A percentile compares a stretch with the other conserved stretches of the same genome.
These are phyloP conservation scores for Curvularia verruculosa DNA, from an alignment of 2,329 filamentous ascomycete species.

Conservation along the genomic window DNA sequence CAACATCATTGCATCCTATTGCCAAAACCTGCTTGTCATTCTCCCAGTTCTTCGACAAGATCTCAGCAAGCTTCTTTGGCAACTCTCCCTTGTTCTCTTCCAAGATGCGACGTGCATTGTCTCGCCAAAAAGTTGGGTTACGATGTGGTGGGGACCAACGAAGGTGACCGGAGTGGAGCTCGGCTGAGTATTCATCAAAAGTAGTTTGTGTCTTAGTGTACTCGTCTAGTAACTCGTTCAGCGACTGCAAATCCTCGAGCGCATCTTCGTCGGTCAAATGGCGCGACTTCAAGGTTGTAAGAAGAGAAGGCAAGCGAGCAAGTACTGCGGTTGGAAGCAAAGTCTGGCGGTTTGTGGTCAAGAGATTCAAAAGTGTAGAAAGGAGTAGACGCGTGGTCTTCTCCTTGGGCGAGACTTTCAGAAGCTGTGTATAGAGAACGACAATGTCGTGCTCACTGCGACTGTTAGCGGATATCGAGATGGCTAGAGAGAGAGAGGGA, in stretches of 20 bases:
- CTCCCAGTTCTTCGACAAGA: constrained; percentile 81
- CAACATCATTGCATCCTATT: constrained; percentile 91
- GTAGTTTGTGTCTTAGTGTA: constrained; percentile 75
- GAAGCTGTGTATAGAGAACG: constrained; percentile 86
- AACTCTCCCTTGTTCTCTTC: constrained; percentile 82
- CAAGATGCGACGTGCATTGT: constrained; percentile 86
- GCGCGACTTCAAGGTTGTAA: constrained; percentile 62
- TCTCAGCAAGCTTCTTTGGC: constrained; percentile 81
- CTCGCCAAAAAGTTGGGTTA: constrained; percentile 85
- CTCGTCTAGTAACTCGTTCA: constrained; percentile 75
- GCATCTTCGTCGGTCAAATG: constrained; percentile 60
- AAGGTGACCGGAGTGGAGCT: constrained; percentile 83
- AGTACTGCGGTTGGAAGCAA: constrained; percentile 84
- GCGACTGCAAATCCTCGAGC: constrained; percentile 56
- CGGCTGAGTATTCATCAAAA: constrained; percentile 74
- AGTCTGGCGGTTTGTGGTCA: constrained; percentile 71
- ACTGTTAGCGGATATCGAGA: constrained; percentile 20
- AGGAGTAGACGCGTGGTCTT: constrained; percentile 94
- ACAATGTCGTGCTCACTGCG: constrained; percentile 88
- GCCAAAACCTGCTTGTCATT: constrained; percentile 86
- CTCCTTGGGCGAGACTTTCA: constrained; percentile 93
- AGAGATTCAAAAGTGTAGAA: constrained; percentile 86
- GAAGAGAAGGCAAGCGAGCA: constrained; percentile 73
- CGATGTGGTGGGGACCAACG: constrained; percentile 93
- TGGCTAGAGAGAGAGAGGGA: too few relatives aligned